Evolutionary conservation across 129 eudicot species (phyloP).

Genomic region (Lactuca sativa): DNA sequence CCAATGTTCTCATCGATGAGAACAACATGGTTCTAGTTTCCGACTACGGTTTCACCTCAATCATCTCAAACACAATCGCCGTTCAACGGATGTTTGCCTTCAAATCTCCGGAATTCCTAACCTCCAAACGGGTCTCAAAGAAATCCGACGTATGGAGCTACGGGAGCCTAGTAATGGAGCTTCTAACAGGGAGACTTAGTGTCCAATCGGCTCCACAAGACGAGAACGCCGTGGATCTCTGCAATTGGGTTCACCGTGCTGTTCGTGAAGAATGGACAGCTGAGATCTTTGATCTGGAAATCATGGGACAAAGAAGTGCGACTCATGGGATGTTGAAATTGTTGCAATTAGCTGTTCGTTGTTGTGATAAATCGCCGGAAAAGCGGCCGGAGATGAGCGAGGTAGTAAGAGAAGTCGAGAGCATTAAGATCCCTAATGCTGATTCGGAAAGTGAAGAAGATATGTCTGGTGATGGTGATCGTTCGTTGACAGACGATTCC

Average conservation of each 20-base stretch:
- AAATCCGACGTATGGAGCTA: slow-evolving; percentile 74
- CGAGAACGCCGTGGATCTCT: slow-evolving; percentile 57
- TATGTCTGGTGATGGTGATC: slow-evolving; percentile 53
- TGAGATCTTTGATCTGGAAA: slow-evolving; percentile 76
- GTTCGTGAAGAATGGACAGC: slow-evolving; percentile 93
- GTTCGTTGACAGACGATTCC: slow-evolving; percentile 69
- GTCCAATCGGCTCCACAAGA: slow-evolving; percentile 52
- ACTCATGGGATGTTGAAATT: slow-evolving; percentile 59
- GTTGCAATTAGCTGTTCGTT: slow-evolving; percentile 55
- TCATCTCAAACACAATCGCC: slow-evolving; percentile 52
- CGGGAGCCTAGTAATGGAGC: slow-evolving; percentile 65
- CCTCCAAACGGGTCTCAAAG: slow-evolving; percentile 47
- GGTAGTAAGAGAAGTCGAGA: slow-evolving; percentile 59
- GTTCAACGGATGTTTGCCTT: slow-evolving; percentile 59
- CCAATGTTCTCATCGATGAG: slow-evolving; percentile 71
- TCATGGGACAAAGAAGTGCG: slow-evolving; percentile 54
- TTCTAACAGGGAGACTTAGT: slow-evolving; percentile 50
- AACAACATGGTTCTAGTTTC: slow-evolving; percentile 46
- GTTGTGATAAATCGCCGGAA: slow-evolving; percentile 67
- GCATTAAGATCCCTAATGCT: slow-evolving; percentile 28
- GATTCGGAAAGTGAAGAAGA: slow-evolving; percentile 65
- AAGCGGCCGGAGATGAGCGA: slow-evolving; percentile 61
- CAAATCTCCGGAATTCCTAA: slow-evolving; percentile 57
- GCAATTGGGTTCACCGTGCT: slow-evolving; percentile 78
- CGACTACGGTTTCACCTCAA: slow-evolving; percentile 61